Evolutionary conservation across 108 stramenopile genomes (phyloP).

Genomic region (Stephanodiscus minutulus): DNA sequence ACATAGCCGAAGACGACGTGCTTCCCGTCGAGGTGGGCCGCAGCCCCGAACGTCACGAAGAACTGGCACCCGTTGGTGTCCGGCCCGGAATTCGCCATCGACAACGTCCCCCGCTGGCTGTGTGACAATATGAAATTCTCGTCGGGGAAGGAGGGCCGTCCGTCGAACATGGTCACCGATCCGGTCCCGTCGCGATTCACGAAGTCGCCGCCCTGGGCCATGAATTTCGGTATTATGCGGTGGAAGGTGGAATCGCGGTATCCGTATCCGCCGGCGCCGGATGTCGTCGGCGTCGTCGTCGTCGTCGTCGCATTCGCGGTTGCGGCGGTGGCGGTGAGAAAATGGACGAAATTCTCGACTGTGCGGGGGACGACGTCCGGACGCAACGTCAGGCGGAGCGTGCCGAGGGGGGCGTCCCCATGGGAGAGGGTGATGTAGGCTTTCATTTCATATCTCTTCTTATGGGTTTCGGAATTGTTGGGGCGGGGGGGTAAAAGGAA

Average conservation of each 20-base stretch:
- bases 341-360: slow-evolving; percentile 47
- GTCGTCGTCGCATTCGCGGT: too few species aligned
- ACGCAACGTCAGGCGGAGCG: slow-evolving; percentile 45
- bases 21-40: slow-evolving; percentile 88
- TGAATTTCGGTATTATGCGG: slow-evolving; percentile 92
- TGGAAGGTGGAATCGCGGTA: slow-evolving; percentile 79
- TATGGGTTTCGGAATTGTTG: too few species aligned
- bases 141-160: slow-evolving; percentile 69
- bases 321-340: slow-evolving; percentile 30
- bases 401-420: slow-evolving; percentile 38
- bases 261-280: neutral
- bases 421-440: slow-evolving; percentile 47
- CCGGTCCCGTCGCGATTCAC: slow-evolving; percentile 88
- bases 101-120: slow-evolving; percentile 65
- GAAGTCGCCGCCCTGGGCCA: slow-evolving; percentile 97
- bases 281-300: neutral
- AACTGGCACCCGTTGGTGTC: slow-evolving; percentile 92
- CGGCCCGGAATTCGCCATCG: slow-evolving; percentile 90
- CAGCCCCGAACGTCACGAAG: slow-evolving; percentile 79
- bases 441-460: slow-evolving; percentile 21
- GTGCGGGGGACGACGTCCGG: slow-evolving; percentile 53
- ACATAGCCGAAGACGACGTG: slow-evolving; percentile 94
- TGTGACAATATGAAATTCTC: slow-evolving; percentile 80
- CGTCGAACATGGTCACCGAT: slow-evolving; percentile 65
- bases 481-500: too few species aligned